Evolutionary conservation across 345 rosid species (phyloP).

Genomic region (thale cress (Arabidopsis thaliana)): TAIR10.1 NC_003071.7:18312501-18313000

Average conservation of each 20-base stretch:
- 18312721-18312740: neutral
- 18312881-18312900: neutral
- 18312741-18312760: neutral
- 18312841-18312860: neutral
- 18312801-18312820: neutral
- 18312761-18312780: neutral
- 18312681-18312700: too few species aligned
- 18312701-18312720: too few species aligned
- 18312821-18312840: neutral
- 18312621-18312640: slow-evolving; percentile 18
- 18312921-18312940: slow-evolving; percentile 41
- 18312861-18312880: slow-evolving; percentile 21
- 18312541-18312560: slow-evolving; percentile 28
- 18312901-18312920: slow-evolving; percentile 29
- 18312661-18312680: neutral
- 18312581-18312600: neutral
- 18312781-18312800: slow-evolving; percentile 1
- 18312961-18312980: slow-evolving; percentile 45
- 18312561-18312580: neutral
- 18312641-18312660: neutral
- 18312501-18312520: slow-evolving; percentile 16
- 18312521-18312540: slow-evolving; percentile 2
- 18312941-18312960: slow-evolving; percentile 39
- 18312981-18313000: slow-evolving; percentile 30
- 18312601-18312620: slow-evolving; percentile 3